phyloP scores from a whole-genome alignment of 116 monocot species.

The Trichopus zeylanicus region DNA sequence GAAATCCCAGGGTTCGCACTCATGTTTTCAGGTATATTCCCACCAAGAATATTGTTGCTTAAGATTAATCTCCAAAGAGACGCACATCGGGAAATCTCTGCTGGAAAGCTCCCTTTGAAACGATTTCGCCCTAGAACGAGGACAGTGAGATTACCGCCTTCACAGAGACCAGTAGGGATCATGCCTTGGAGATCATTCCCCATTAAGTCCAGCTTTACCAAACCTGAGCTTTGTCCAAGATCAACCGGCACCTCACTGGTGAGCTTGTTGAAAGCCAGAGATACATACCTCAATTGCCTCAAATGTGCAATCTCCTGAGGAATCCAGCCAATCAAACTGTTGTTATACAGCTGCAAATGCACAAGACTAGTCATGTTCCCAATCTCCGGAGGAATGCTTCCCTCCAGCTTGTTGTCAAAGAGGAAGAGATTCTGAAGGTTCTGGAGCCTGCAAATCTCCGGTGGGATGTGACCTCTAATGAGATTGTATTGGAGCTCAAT shows the following conservation, averaged over 20 bases:
- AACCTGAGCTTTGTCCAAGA: constrained; percentile 41
- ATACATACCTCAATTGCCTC: constrained; percentile 37
- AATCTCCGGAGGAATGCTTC: constrained; percentile 39
- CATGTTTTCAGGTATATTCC: constrained; percentile 34
- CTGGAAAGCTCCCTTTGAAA: constrained; percentile 53
- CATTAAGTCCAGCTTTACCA: constrained; percentile 44
- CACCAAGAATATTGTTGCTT: constrained; percentile 37
- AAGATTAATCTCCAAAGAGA: constrained; percentile 53
- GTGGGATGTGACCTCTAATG: constrained; percentile 39
- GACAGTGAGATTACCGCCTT: constrained; percentile 27
- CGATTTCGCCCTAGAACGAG: constrained; percentile 43
- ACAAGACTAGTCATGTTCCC: constrained; percentile 32
- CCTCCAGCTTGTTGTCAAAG: constrained; percentile 37
- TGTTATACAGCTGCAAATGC: constrained; percentile 41
- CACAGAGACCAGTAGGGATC: constrained; percentile 47
- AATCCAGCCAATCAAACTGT: constrained; percentile 35
- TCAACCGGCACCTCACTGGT: constrained; percentile 38
- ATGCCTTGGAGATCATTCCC: constrained; percentile 45
- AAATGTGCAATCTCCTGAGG: constrained; percentile 30
- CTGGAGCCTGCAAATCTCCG: constrained; percentile 30
- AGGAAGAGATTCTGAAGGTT: constrained; percentile 35
- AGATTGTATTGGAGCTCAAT: constrained; percentile 39
- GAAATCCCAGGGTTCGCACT: constrained; percentile 27
- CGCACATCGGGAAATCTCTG: constrained; percentile 25
- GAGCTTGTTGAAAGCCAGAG: constrained; percentile 52